Evolutionary conservation across 768 basidiomycete species (phyloP).

Genomic region (Kwoniella bestiolae): DNA sequence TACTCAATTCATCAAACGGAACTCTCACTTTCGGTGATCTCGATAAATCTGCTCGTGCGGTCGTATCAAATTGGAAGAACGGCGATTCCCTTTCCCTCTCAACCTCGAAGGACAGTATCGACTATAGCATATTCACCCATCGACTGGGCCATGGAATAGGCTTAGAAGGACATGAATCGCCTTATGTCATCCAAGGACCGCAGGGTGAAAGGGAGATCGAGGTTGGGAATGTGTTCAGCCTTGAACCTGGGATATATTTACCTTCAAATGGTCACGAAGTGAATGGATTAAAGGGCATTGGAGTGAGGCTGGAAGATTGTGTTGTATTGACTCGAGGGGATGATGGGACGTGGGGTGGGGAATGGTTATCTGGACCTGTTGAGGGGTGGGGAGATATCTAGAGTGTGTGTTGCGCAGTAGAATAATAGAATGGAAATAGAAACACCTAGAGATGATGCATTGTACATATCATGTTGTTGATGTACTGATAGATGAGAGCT

Average conservation of each 20-base stretch:
- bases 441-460: background rate
- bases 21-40: conserved; percentile 29
- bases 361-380: conserved; percentile 51
- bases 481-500: background rate
- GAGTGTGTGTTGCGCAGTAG: background rate
- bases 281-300: conserved; percentile 67
- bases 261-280: conserved; percentile 56
- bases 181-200: conserved; percentile 70
- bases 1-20: conserved; percentile 59
- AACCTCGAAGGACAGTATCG: conserved; percentile 13
- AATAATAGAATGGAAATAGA: background rate
- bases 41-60: conserved; percentile 64
- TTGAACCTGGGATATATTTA: conserved; percentile 67
- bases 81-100: background rate
- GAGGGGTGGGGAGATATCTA: conserved; percentile 31
- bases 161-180: conserved; percentile 78
- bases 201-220: conserved; percentile 66
- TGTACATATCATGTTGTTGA: background rate
- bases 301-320: conserved; percentile 82
- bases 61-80: conserved; percentile 56
- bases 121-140: conserved; percentile 67
- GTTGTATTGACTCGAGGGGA: conserved; percentile 30
- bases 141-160: conserved; percentile 73
- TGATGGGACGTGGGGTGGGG: conserved; percentile 40
- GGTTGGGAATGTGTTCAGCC: conserved; percentile 74